Percentiles rank a stretch among this genome's conserved stretches.
These are phyloP conservation scores for Cinchona pubescens DNA, from an alignment of 257 asterid genomes.

Conservation along the genomic window DNA sequence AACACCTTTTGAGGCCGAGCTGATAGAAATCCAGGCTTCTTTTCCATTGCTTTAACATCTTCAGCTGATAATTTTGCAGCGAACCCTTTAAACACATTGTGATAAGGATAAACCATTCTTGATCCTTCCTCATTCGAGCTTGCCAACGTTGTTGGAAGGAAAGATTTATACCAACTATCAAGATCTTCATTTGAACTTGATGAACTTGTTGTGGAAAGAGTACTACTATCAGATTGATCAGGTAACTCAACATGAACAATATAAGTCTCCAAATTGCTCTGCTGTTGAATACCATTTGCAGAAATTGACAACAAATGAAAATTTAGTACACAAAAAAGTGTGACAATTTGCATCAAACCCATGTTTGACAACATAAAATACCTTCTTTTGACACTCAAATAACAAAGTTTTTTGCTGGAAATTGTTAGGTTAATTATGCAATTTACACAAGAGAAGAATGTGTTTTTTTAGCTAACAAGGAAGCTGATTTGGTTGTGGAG, in stretches of 20 bases:
- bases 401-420: neutral
- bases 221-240: neutral
- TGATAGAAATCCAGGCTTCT: conserved; percentile 15
- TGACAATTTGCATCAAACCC: conserved; percentile 7
- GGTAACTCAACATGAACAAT: conserved; percentile 21
- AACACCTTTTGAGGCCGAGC: neutral
- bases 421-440: neutral
- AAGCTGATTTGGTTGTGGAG: neutral
- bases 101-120: conserved; percentile 2
- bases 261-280: conserved; percentile 3
- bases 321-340: neutral
- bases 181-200: neutral
- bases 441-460: neutral
- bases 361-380: neutral
- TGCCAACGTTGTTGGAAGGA: neutral
- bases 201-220: neutral
- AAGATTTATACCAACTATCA: conserved; percentile 16
- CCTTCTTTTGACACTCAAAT: neutral
- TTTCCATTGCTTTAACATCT: neutral
- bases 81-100: conserved; percentile 13
- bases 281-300: neutral
- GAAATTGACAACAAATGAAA: neutral
- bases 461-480: neutral
- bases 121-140: conserved; percentile 3
- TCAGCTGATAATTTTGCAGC: conserved; percentile 15